phyloP scores from a whole-genome alignment of 345 rosid species.

The Lumnitzera littorea region DNA sequence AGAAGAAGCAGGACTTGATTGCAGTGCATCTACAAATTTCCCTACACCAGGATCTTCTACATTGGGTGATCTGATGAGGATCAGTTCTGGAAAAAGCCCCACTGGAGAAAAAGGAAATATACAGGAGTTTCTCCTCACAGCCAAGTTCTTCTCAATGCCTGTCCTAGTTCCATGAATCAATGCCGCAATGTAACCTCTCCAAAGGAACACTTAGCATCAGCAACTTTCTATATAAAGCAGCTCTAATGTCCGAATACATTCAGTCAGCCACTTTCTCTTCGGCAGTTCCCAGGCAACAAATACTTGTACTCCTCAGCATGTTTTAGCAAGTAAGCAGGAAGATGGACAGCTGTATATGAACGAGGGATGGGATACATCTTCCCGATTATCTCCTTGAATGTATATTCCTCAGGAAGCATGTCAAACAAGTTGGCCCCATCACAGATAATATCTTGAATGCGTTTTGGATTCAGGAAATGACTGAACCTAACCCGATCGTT shows the following conservation, averaged over 20 bases:
- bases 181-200: too few species aligned
- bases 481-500: constrained; percentile 77
- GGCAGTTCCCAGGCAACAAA: constrained; percentile 86
- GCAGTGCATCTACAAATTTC: too few species aligned
- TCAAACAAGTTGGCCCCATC: constrained; percentile 75
- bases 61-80: too few species aligned
- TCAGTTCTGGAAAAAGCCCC: too few species aligned
- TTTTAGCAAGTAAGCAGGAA: constrained; percentile 56
- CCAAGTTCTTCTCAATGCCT: too few species aligned
- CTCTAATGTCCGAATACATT: too few species aligned
- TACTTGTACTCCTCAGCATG: constrained; percentile 66
- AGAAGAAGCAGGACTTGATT: too few species aligned
- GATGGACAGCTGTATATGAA: constrained; percentile 76
- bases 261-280: constrained; percentile 62
- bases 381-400: constrained; percentile 83
- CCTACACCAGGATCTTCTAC: too few species aligned
- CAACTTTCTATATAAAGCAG: background rate
- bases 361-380: constrained; percentile 78
- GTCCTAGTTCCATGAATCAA: too few species aligned
- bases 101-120: too few species aligned
- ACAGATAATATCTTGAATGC: constrained; percentile 86
- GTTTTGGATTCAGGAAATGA: constrained; percentile 66
- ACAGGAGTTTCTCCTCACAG: too few species aligned
- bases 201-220: too few species aligned
- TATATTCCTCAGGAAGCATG: constrained; percentile 89